Base-by-base conservation (phyloP, 495 filamentous ascomycete species). In the Tetracladium setigerum region DNA sequence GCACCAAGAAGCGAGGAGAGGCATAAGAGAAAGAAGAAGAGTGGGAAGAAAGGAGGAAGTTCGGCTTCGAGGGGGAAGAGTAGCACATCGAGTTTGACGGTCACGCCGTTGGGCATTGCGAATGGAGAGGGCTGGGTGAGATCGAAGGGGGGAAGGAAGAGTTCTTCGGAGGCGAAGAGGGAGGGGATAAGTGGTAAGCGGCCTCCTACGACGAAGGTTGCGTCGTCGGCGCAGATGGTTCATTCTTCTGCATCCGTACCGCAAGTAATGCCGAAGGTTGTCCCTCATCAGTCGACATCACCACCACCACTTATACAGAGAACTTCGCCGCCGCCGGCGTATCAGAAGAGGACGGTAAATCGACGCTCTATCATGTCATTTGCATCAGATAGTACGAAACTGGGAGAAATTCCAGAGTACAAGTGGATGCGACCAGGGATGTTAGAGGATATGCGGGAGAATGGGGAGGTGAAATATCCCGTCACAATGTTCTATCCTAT, bases 401-500 rank as follows among this genome's bases (percentile, higher is more conserved):
- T 60, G 2, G 57, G 57, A 14, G 57, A 60, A 30, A 60, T 60
- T 14, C 57, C 57, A n/a, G 57, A 60, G 27, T 14, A 40, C 13
- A 60, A 54, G 38, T 56, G 57, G 57, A 30, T 33, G 11, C 30
- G 32, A 30, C 38, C 39, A 2, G n/a, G 19, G 5, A 38, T 10
- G 27, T 22, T 24, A 1, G 39, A 30, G 5, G 5, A 12, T 5
- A 34, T 10, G 17, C 16, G 16, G 2, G 39, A 30, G 4, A 8
- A 7, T 11, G 46, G 35, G 5, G 24, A 53, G 27, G 12, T 30
- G 11, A 12, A 10, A 11, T 55, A 53, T 17, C 52, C 52, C 7
- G 16, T 54, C 10, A 35, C 18, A 14, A 33, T 22, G 16, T 50
- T 39, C 38, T 56, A 46, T 33, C 53, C 53, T 1, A 11, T 60